phyloP scores from a whole-genome alignment of 2,329 filamentous ascomycete species.

The Botryotinia globosa region DNA sequence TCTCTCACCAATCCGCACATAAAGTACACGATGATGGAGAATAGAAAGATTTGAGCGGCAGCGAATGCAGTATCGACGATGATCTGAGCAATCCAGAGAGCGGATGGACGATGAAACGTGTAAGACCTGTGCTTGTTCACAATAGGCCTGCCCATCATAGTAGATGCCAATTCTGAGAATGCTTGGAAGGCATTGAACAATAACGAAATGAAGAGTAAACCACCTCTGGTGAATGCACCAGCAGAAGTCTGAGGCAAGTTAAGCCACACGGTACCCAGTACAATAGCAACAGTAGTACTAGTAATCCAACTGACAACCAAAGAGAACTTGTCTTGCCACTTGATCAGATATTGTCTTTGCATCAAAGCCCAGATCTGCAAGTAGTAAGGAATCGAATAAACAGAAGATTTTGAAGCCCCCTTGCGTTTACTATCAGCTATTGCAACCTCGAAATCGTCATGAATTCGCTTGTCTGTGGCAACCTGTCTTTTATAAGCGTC shows the following conservation, averaged over 20 bases:
- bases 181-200: constrained; percentile 87
- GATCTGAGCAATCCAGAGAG: constrained; percentile 80
- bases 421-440: constrained; percentile 77
- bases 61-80: constrained; percentile 74
- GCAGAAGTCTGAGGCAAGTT: constrained; percentile 61
- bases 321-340: constrained; percentile 82
- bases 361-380: constrained; percentile 80
- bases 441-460: constrained; percentile 74
- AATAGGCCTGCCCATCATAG: constrained; percentile 73
- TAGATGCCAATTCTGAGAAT: constrained; percentile 71
- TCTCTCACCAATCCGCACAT: constrained; percentile 68
- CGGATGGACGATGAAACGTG: constrained; percentile 78
- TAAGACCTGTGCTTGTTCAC: constrained; percentile 83
- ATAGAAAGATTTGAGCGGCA: constrained; percentile 66
- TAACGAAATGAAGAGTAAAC: constrained; percentile 75
- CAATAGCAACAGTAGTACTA: constrained; percentile 70
- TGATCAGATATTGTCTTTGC: constrained; percentile 80
- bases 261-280: constrained; percentile 77
- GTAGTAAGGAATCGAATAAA: constrained; percentile 81
- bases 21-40: constrained; percentile 75
- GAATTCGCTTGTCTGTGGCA: constrained; percentile 60
- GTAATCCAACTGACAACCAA: constrained; percentile 70
- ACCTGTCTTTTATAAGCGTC: constrained; percentile 62
- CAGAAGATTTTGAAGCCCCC: constrained; percentile 66
- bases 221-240: constrained; percentile 77